A percentile compares a stretch with the other conserved stretches of the same genome.
These are phyloP conservation scores for Exophiala alcalophila DNA, from an alignment of 2,329 filamentous ascomycete genomes.

Conservation along the genomic window DNA sequence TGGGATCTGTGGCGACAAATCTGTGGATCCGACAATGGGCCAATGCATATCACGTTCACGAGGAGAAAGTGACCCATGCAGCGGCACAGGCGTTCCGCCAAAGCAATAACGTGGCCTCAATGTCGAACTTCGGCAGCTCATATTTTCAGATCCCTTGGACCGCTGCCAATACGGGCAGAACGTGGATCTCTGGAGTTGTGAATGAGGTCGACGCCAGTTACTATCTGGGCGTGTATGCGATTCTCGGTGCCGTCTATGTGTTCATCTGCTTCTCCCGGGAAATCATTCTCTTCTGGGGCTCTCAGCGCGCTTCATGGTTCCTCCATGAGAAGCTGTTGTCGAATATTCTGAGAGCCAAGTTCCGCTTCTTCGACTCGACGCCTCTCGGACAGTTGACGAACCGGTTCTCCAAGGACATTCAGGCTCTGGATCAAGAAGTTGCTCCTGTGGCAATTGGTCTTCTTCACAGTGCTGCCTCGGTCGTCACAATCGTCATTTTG, in stretches of 20 bases:
- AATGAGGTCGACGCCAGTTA: slow-evolving; percentile 72
- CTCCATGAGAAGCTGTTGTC: slow-evolving; percentile 77
- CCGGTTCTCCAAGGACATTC: slow-evolving; percentile 95
- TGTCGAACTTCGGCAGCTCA: slow-evolving; percentile 13
- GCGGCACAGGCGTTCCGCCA: slow-evolving; percentile 18
- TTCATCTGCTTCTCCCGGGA: slow-evolving; percentile 79
- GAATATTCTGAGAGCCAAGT: slow-evolving; percentile 80
- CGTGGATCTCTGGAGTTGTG: slow-evolving; percentile 24
- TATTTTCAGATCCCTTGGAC: slow-evolving; percentile 19
- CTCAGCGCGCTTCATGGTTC: slow-evolving; percentile 78
- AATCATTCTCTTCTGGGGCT: slow-evolving; percentile 86
- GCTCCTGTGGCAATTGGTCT: slow-evolving; percentile 82
- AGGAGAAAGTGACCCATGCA: slow-evolving; percentile 19
- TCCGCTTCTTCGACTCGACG: slow-evolving; percentile 96
- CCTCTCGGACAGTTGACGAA: slow-evolving; percentile 97
- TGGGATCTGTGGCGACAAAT: slow-evolving; percentile 82
- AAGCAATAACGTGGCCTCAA: not conserved
- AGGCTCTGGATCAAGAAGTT: slow-evolving; percentile 92
- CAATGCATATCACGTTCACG: slow-evolving; percentile 68
- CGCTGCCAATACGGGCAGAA: not conserved
- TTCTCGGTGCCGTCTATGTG: slow-evolving; percentile 74
- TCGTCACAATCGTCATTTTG: slow-evolving; percentile 80
- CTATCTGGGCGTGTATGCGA: slow-evolving; percentile 78
- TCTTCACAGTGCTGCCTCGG: slow-evolving; percentile 62
- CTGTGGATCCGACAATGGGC: slow-evolving; percentile 96